Evolutionary conservation across 805 yeast species (phyloP).

Genomic region (Cyberlindnera mycetangii): DNA sequence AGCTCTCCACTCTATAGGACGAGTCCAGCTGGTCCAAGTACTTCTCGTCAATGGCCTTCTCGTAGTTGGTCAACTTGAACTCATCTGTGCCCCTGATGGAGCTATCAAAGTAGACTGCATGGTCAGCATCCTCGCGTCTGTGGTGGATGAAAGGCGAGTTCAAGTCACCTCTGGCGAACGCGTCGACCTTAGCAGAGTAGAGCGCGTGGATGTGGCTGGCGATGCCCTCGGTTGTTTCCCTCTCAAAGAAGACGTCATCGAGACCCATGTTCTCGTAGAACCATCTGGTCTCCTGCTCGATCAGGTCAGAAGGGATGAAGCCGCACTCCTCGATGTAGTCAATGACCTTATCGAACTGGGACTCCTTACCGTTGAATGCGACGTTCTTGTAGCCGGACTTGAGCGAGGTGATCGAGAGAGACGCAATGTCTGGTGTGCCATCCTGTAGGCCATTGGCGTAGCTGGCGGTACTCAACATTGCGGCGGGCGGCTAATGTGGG

Average conservation of each 20-base stretch:
- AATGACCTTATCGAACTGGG: constrained; percentile 77
- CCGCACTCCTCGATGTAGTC: constrained; percentile 80
- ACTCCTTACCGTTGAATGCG: constrained; percentile 76
- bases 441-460: constrained; percentile 1
- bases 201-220: constrained; percentile 83
- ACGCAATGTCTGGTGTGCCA: constrained; percentile 35
- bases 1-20: constrained; percentile 73
- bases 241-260: constrained; percentile 88
- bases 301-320: constrained; percentile 81
- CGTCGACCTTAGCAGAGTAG: constrained; percentile 90
- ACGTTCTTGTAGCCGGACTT: constrained; percentile 67
- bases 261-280: constrained; percentile 85
- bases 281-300: constrained; percentile 86
- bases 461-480: not conserved
- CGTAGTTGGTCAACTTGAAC: constrained; percentile 50
- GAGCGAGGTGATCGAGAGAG: constrained; percentile 39
- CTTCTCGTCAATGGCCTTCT: constrained; percentile 74
- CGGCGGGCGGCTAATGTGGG: not conserved
- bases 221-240: constrained; percentile 76
- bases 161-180: constrained; percentile 61
- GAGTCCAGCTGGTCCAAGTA: constrained; percentile 58
- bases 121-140: constrained; percentile 75
- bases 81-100: constrained; percentile 46
- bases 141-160: constrained; percentile 66
- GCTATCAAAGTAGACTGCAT: constrained; percentile 89